Percentiles rank a stretch among this genome's conserved stretches.
Conservation (phyloP, 2,329 filamentous ascomycete species). For the Huntiella bhutanensis region DNA sequence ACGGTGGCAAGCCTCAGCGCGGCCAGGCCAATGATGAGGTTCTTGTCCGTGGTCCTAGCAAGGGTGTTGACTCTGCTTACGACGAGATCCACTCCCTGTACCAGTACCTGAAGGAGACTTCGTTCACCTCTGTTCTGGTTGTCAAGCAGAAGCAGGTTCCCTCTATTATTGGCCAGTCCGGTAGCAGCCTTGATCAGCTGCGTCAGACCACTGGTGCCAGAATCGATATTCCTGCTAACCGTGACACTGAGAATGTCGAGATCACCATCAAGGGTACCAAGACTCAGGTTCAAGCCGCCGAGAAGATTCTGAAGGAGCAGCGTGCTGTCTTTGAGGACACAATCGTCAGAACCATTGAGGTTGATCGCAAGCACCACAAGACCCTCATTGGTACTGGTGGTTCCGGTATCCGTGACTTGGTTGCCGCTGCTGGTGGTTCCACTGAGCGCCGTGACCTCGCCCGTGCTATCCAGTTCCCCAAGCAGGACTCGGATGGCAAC, state of each 20-base stretch:
- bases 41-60: constrained; percentile 74
- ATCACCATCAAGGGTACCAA: constrained; percentile 88
- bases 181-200: constrained; percentile 77
- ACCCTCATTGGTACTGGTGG: constrained; percentile 75
- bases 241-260: constrained; percentile 59
- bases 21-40: constrained; percentile 78
- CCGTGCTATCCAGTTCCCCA: constrained; percentile 86
- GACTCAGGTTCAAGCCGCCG: constrained; percentile 73
- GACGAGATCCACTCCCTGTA: constrained; percentile 79
- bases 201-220: constrained; percentile 68
- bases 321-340: constrained; percentile 77
- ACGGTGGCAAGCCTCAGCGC: constrained; percentile 44
- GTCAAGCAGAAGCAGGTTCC: constrained; percentile 85
- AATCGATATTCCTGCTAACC: constrained; percentile 75
- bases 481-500: constrained; percentile 64
- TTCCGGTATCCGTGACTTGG: constrained; percentile 70
- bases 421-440: constrained; percentile 73
- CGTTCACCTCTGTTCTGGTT: constrained; percentile 56
- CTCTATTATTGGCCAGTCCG: constrained; percentile 81
- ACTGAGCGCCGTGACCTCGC: constrained; percentile 69
- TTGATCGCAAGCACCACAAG: constrained; percentile 90
- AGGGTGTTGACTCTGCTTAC: constrained; percentile 76
- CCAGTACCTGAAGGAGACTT: constrained; percentile 81
- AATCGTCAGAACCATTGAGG: constrained; percentile 63
- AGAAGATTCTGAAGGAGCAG: constrained; percentile 76